phyloP scores from a whole-genome alignment of 1,284 basidiomycete genomes.

The Ceratobasidium sp. region DNA sequence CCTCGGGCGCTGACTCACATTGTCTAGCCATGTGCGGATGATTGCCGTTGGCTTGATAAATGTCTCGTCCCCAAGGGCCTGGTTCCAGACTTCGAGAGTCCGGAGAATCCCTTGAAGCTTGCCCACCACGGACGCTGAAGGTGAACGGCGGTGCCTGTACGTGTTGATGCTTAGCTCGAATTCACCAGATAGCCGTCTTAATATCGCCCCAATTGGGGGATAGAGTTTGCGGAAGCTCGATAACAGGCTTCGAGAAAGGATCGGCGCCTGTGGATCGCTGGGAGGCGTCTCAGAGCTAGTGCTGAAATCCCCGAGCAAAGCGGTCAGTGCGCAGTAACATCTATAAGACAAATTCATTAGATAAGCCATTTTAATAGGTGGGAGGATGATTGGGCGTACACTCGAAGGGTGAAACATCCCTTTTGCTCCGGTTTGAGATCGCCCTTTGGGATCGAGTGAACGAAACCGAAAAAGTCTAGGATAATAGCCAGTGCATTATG shows the following conservation, averaged over 20 bases:
- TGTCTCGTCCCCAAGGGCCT: background rate
- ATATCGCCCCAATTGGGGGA: background rate
- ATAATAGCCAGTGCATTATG: background rate
- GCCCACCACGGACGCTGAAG: constrained; percentile 13
- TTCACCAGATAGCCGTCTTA: background rate
- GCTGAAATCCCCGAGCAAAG: constrained; percentile 27
- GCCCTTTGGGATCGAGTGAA: background rate
- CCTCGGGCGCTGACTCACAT: too few relatives aligned
- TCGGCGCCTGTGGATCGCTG: constrained; percentile 27
- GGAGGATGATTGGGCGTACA: background rate
- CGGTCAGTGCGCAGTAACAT: constrained; percentile 6
- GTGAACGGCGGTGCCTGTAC: constrained; percentile 29
- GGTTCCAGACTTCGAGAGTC: constrained; percentile 25
- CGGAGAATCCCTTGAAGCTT: constrained; percentile 20
- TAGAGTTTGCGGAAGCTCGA: background rate
- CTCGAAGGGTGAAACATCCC: constrained; percentile 20
- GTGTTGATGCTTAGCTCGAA: constrained; percentile 27
- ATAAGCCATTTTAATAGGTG: background rate
- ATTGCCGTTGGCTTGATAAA: constrained; percentile 7
- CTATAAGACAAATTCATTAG: background rate
- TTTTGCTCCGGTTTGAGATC: constrained; percentile 16
- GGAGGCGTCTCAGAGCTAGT: background rate
- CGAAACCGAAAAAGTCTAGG: background rate
- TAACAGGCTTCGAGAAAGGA: background rate
- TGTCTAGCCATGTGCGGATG: background rate